phyloP scores from a whole-genome alignment of 805 yeast species.

The Ogataea pignaliae region DNA sequence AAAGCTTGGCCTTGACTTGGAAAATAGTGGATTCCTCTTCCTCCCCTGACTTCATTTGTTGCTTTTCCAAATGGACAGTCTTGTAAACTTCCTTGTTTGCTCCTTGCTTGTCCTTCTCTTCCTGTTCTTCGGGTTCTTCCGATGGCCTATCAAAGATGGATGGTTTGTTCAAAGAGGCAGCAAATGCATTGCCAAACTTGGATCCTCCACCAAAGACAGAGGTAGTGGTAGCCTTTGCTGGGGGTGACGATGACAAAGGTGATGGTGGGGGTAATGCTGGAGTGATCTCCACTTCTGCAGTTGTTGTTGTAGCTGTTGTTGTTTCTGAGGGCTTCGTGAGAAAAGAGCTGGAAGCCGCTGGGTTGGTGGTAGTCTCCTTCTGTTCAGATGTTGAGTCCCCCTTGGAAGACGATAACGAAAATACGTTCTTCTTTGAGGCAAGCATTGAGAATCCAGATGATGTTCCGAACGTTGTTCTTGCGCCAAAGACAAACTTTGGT shows the following conservation, averaged over 20 bases:
- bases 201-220: conserved; percentile 42
- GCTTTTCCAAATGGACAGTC: conserved; percentile 57
- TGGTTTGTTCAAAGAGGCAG: conserved; percentile 44
- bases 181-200: conserved; percentile 51
- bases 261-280: neutral
- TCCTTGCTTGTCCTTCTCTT: conserved; percentile 26
- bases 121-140: conserved; percentile 14
- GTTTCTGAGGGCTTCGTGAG: too few species aligned
- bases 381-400: conserved; percentile 2
- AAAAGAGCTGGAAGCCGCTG: too few species aligned
- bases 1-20: conserved; percentile 72
- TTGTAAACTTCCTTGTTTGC: conserved; percentile 36
- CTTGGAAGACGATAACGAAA: conserved; percentile 24
- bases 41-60: conserved; percentile 77
- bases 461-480: conserved; percentile 46
- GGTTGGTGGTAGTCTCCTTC: too few species aligned
- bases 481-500: conserved; percentile 54
- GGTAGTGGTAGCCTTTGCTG: conserved; percentile 1
- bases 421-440: conserved; percentile 29
- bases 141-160: conserved; percentile 48
- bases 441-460: conserved; percentile 34
- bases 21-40: conserved; percentile 73
- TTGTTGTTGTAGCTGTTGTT: too few species aligned
- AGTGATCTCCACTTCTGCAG: too few species aligned
- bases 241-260: neutral